phyloP scores from a whole-genome alignment of 495 filamentous ascomycete genomes.

The Lepraria neglecta region DNA sequence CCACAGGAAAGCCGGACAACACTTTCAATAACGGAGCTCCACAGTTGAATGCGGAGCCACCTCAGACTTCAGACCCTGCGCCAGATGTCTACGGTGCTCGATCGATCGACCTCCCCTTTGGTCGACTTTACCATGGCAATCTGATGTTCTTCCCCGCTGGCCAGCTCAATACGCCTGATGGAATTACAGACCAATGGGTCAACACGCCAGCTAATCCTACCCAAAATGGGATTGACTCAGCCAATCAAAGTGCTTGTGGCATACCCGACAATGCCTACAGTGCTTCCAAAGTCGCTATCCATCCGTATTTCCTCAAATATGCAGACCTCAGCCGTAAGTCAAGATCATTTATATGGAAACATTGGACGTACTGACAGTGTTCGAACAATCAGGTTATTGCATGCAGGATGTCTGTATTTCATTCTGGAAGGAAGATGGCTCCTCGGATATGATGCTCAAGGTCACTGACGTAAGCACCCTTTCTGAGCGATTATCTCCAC shows the following conservation, averaged over 20 bases:
- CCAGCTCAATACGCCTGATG: constrained; percentile 20
- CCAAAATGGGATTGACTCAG: constrained; percentile 19
- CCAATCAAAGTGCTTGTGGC: constrained; percentile 29
- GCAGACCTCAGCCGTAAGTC: constrained; percentile 26
- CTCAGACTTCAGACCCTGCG: constrained; percentile 2
- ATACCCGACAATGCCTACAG: constrained; percentile 28
- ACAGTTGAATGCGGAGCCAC: constrained; percentile 1
- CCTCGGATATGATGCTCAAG: constrained; percentile 29
- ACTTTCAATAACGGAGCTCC: constrained; percentile 21
- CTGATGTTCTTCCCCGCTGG: constrained; percentile 25
- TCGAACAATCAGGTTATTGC: constrained; percentile 22
- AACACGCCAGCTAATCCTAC: constrained; percentile 1
- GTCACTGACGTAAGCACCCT: constrained; percentile 9
- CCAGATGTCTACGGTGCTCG: constrained; percentile 22
- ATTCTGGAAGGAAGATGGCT: constrained; percentile 26
- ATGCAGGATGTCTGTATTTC: constrained; percentile 31
- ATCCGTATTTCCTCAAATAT: constrained; percentile 31
- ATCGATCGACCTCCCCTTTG: constrained; percentile 25
- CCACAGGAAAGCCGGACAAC: constrained; percentile 21
- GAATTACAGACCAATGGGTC: constrained; percentile 20
- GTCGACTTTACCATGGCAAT: constrained; percentile 28
- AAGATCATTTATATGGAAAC: background rate
- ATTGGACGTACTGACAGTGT: background rate
- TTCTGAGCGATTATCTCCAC: no score
- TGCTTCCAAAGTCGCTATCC: constrained; percentile 28